Evolutionary conservation across 345 rosid species (phyloP), one percentile per base, ranked within the genome.

Genomic region (Arabidopsis arenosa): DNA sequence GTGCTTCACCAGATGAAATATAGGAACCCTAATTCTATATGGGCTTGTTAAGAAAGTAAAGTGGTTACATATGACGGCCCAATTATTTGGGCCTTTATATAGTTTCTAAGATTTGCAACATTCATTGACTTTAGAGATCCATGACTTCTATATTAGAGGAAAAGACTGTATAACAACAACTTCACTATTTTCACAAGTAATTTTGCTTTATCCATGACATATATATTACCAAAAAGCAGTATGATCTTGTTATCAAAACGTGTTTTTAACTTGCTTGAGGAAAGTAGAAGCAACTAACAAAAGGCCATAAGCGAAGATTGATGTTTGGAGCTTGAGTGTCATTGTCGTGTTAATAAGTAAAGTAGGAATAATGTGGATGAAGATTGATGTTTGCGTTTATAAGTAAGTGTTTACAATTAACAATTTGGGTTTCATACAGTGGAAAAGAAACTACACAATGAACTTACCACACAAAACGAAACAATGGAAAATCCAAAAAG

Each of bases 1-100:
- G 58, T 35, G 12, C 10, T 65, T 41, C 48, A 40, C n/a, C 10
- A 9, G 30, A 32, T 10, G 33, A 30, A 58, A 4, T 39, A 9
- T 18, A 13, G 37, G 18, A 51, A 55, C 72, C 80, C 75, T 77
- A 70, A 61, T 9, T 32, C 1, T 1, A 10, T 13, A 51, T 69
- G 64, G 80, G 60, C 75, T 23, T 63, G 7, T 5, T 6, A 59
- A 26, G 13, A 47, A 18, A 0, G 56, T 59, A 10, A 4, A 1
- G 0, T 23, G 32, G 32, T 44, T 30, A 2, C 2, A 17, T 48
- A 7, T 7, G 0, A 63, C 40, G 62, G 54, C 45, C 66, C 43
- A 2, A 9, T 0, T 1, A 0, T 30, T 5, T 73, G 54, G 63
- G 70, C 63, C 21, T n/a, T 60, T 0, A 18, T 61, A 6, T 5